These are phyloP conservation scores for Combretum micranthum DNA, from an alignment of 345 rosid genomes.

Conservation along the genomic window DNA sequence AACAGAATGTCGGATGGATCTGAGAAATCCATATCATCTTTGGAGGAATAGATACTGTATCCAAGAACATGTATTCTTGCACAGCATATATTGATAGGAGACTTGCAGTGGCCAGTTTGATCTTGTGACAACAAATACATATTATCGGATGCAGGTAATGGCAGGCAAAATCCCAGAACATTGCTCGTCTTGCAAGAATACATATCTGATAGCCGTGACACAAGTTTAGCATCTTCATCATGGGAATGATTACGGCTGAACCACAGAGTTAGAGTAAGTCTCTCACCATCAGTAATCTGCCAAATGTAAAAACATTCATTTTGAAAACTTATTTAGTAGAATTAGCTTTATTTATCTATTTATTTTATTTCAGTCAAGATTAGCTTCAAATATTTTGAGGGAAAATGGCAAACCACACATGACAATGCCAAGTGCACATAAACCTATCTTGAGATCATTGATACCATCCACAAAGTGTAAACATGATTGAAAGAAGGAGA, in stretches of 20 bases:
- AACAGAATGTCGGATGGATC: slow-evolving; percentile 39
- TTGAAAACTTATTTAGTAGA: slow-evolving; percentile 1
- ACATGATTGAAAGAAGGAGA: too few species aligned
- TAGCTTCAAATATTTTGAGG: too few species aligned
- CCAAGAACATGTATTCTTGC: slow-evolving; percentile 67
- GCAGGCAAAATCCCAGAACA: slow-evolving; percentile 20
- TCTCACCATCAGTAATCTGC: slow-evolving; percentile 75
- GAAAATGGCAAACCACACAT: too few species aligned
- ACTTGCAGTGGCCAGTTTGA: slow-evolving; percentile 27
- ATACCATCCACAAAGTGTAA: too few species aligned
- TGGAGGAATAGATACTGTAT: slow-evolving; percentile 34
- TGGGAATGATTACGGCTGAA: slow-evolving; percentile 77
- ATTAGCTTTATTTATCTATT: too few species aligned
- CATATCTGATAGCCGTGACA: slow-evolving; percentile 48
- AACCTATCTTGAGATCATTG: too few species aligned
- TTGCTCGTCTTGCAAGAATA: slow-evolving; percentile 6
- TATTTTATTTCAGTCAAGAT: too few species aligned
- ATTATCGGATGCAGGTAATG: slow-evolving; percentile 58
- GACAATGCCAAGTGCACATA: too few species aligned
- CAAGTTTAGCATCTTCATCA: slow-evolving; percentile 75
- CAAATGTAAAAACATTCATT: slow-evolving; percentile 9
- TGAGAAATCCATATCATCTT: slow-evolving; percentile 14
- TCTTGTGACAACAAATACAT: slow-evolving; percentile 75
- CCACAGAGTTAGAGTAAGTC: slow-evolving; percentile 85
- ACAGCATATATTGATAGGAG: slow-evolving; percentile 59